Evolutionary conservation across 805 yeast genomes (phyloP).

Genomic region (Candida nanaspora): DNA sequence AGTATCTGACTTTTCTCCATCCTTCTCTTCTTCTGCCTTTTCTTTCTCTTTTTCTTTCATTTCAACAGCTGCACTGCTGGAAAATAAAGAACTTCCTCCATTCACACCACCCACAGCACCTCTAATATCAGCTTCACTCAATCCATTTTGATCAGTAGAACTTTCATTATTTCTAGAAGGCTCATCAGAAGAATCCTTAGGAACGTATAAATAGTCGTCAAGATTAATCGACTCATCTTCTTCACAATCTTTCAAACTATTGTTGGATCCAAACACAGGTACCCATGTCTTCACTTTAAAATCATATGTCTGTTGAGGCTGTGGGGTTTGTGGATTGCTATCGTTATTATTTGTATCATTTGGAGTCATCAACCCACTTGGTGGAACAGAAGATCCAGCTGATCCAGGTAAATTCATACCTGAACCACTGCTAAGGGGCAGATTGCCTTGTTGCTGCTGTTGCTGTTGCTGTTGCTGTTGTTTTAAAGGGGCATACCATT

Average conservation of each 20-base stretch:
- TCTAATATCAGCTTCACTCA: constrained; percentile 32
- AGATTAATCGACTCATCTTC: constrained; percentile 34
- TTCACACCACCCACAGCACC: constrained; percentile 35
- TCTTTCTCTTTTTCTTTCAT: constrained; percentile 8
- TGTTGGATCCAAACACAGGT: constrained; percentile 7
- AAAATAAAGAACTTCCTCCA: constrained; percentile 19
- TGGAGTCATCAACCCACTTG: constrained; percentile 2
- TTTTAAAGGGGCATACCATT: constrained; percentile 26
- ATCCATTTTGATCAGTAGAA: constrained; percentile 12
- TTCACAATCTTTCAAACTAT: constrained; percentile 13
- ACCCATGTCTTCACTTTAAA: constrained; percentile 29
- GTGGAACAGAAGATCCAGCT: constrained; percentile 1
- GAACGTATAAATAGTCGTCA: constrained; percentile 21
- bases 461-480: constrained; percentile 3
- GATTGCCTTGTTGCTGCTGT: constrained; percentile 4
- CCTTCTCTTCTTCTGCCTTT: neutral
- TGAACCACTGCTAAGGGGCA: neutral
- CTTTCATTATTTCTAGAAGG: constrained; percentile 6
- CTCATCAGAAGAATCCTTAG: neutral
- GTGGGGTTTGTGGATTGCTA: constrained; percentile 21
- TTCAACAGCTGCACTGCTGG: constrained; percentile 24
- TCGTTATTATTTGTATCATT: constrained; percentile 8
- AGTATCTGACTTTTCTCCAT: neutral
- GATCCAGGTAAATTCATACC: constrained; percentile 1
- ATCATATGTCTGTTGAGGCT: constrained; percentile 20